phyloP scores from a whole-genome alignment of 345 rosid species.

The Streptanthus diversifolius region DNA sequence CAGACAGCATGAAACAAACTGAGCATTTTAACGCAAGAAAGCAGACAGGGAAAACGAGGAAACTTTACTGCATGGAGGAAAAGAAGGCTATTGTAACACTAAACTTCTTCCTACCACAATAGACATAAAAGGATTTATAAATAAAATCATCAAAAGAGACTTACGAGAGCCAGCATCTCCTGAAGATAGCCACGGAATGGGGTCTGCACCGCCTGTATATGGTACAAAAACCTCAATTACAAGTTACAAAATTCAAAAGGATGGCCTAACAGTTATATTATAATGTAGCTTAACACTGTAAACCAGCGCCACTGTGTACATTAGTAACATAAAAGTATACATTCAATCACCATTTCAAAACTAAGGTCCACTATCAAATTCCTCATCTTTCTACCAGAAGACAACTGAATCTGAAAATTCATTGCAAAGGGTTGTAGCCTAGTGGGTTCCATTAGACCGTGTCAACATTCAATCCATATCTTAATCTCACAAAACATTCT shows the following conservation, averaged over 20 bases:
- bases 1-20: background rate
- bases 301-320: background rate
- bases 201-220: slow-evolving; percentile 69
- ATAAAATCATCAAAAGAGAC: slow-evolving; percentile 27
- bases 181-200: slow-evolving; percentile 91
- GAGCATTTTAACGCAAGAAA: background rate
- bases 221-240: background rate
- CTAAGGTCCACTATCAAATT: background rate
- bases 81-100: background rate
- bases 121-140: background rate
- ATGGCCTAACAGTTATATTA: background rate
- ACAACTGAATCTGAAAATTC: background rate
- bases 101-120: background rate
- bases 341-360: background rate
- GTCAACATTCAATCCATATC: background rate
- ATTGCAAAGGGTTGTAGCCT: background rate
- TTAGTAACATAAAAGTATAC: background rate
- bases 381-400: background rate
- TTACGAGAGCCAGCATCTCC: slow-evolving; percentile 86
- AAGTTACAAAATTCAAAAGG: background rate
- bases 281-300: background rate
- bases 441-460: no score
- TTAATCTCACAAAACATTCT: background rate
- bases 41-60: background rate
- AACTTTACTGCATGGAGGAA: background rate